These are phyloP conservation scores for Drechslerella stenobrocha DNA, from an alignment of 2,329 filamentous ascomycete genomes.

Conservation along the genomic window DNA sequence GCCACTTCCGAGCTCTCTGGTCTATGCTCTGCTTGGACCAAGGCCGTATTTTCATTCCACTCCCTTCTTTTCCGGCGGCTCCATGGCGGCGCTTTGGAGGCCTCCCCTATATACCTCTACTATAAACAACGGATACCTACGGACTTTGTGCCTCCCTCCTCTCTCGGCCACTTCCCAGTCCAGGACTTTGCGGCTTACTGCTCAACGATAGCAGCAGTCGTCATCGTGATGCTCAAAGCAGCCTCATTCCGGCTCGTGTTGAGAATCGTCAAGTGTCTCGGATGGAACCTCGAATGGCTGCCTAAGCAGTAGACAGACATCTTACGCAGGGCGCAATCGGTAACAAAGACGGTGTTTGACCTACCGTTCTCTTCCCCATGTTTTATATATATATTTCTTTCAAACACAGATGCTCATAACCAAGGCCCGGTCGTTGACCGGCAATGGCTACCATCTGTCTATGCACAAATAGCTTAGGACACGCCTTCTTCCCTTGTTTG, in stretches of 20 bases:
- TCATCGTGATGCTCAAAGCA: neutral
- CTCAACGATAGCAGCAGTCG: constrained; percentile 8
- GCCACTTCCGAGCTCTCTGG: neutral
- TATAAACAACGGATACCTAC: too few species aligned
- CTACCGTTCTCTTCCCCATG: too few species aligned
- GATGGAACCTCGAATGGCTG: constrained; percentile 22
- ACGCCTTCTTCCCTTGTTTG: too few species aligned
- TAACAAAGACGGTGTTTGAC: neutral
- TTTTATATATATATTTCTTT: too few species aligned
- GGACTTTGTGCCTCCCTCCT: neutral
- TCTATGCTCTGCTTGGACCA: constrained; percentile 2
- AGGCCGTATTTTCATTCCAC: constrained; percentile 2
- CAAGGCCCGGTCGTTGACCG: too few species aligned
- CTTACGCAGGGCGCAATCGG: neutral
- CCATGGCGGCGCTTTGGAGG: constrained; percentile 20
- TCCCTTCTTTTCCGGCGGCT: constrained; percentile 11
- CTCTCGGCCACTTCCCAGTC: neutral
- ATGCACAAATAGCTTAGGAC: too few species aligned
- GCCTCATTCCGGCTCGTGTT: neutral
- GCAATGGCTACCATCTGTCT: too few species aligned
- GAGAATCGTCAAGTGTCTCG: neutral
- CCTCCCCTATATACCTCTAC: constrained; percentile 23
- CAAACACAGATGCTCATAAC: too few species aligned
- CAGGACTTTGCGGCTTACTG: constrained; percentile 13
- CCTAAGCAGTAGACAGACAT: neutral